Conservation (phyloP, 805 yeast species). For the Teunomyces stri region DNA sequence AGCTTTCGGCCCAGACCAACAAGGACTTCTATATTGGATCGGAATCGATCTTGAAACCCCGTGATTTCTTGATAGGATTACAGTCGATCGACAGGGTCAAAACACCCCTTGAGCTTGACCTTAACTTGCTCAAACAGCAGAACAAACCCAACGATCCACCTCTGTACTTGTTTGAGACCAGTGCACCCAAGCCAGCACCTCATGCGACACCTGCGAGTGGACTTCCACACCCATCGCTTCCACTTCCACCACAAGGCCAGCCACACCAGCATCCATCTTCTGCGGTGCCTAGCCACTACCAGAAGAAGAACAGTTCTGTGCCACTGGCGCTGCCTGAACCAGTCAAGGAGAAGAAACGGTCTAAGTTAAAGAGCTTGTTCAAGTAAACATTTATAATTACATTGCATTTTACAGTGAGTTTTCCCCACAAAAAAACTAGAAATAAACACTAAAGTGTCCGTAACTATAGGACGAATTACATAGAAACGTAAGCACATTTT, state of each 20-base stretch:
- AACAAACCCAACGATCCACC: slow-evolving; percentile 42
- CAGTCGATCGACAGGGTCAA: slow-evolving; percentile 39
- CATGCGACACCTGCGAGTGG: too few relatives aligned
- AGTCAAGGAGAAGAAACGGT: slow-evolving; percentile 41
- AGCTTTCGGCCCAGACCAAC: slow-evolving; percentile 57
- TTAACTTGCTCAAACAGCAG: slow-evolving; percentile 32
- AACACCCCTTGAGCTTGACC: slow-evolving; percentile 41
- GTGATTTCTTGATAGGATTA: slow-evolving; percentile 43
- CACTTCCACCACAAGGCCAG: slow-evolving; percentile 16
- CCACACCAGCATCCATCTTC: slow-evolving; percentile 1
- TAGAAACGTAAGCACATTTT: too few relatives aligned
- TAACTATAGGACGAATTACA: too few relatives aligned
- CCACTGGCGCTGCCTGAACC: slow-evolving; percentile 4
- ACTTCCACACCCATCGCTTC: neutral
- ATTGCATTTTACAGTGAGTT: too few relatives aligned
- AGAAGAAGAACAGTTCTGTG: slow-evolving; percentile 14
- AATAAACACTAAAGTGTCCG: too few relatives aligned
- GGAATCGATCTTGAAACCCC: slow-evolving; percentile 65
- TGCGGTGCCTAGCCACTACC: slow-evolving; percentile 26
- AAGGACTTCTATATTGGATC: slow-evolving; percentile 82
- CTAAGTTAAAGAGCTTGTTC: slow-evolving; percentile 47
- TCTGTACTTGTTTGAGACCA: slow-evolving; percentile 36
- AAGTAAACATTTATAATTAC: slow-evolving; percentile 12
- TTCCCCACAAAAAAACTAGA: too few relatives aligned
- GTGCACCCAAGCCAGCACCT: slow-evolving; percentile 16